phyloP scores from a whole-genome alignment of 78 protist species.

The Dictyostelium capitatum region DNA sequence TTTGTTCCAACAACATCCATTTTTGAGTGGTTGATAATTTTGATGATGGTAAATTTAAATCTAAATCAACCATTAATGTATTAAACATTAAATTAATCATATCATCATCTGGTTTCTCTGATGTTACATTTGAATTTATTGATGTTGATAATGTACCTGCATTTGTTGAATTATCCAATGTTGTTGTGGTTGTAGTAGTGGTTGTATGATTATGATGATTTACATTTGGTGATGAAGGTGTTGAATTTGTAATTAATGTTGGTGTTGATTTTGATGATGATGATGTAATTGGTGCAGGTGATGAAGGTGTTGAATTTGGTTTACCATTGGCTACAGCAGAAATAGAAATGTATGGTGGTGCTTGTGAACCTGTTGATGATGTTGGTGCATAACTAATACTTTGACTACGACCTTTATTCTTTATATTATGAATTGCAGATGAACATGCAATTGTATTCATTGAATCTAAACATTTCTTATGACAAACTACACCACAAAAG shows the following conservation, averaged over 20 bases:
- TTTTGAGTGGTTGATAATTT: slow-evolving; percentile 18
- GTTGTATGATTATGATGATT: not conserved
- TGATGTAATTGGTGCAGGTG: not conserved
- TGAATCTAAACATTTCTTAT: slow-evolving; percentile 65
- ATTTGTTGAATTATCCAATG: not conserved
- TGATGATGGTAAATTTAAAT: slow-evolving; percentile 24
- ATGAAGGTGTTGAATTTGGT: not conserved
- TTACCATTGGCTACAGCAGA: not conserved
- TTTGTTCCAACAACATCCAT: slow-evolving; percentile 66
- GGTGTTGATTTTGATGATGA: slow-evolving; percentile 21
- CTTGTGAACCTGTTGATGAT: not conserved
- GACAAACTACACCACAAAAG: slow-evolving; percentile 65
- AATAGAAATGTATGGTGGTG: slow-evolving; percentile 6
- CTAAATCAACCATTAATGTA: slow-evolving; percentile 51
- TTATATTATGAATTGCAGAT: not conserved
- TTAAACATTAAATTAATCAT: slow-evolving; percentile 59
- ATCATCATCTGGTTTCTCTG: slow-evolving; percentile 26
- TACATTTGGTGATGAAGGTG: not conserved
- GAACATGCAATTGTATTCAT: slow-evolving; percentile 67
- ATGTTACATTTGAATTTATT: slow-evolving; percentile 13
- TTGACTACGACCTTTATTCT: slow-evolving; percentile 5
- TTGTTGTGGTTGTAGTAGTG: slow-evolving; percentile 10
- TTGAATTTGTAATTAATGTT: not conserved
- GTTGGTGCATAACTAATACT: not conserved
- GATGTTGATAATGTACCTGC: slow-evolving; percentile 31